phyloP scores from a whole-genome alignment of 768 basidiomycete species.

The Calocybe gangraenosa region DNA sequence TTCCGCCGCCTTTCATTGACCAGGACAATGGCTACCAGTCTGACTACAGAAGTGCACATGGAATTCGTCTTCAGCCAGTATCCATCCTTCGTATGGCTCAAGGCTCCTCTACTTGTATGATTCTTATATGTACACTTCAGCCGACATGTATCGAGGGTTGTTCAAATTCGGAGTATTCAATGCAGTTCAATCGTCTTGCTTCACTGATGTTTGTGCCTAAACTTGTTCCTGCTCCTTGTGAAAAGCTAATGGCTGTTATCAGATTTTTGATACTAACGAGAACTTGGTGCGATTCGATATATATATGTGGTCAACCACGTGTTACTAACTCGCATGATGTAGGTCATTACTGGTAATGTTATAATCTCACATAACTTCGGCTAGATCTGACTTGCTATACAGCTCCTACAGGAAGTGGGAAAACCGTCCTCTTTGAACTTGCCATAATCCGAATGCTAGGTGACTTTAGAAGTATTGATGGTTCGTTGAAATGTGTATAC shows the following conservation, averaged over 20 bases:
- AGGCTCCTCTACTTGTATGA: not conserved
- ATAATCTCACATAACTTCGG: not conserved
- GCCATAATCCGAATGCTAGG: constrained; percentile 75
- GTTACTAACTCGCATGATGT: not conserved
- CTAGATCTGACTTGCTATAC: constrained; percentile 7
- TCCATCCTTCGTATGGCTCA: constrained; percentile 63
- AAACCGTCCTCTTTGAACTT: constrained; percentile 93
- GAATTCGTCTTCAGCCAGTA: constrained; percentile 59
- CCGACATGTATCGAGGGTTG: constrained; percentile 72
- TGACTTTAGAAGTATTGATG: constrained; percentile 29
- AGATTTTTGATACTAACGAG: constrained; percentile 57
- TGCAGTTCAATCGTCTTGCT: constrained; percentile 82
- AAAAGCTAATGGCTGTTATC: constrained; percentile 3
- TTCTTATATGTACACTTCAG: constrained; percentile 33
- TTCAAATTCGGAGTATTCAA: constrained; percentile 94
- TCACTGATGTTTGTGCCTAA: constrained; percentile 59
- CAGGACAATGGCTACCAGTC: not conserved
- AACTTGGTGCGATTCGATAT: constrained; percentile 53
- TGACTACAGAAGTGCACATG: constrained; percentile 34
- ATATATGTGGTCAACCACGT: not conserved
- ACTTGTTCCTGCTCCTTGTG: no score
- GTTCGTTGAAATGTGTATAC: constrained; percentile 73
- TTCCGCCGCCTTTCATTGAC: no score
- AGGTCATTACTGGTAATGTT: constrained; percentile 70
- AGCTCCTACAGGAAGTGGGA: constrained; percentile 97